Evolutionary conservation across 305 asterid species (phyloP), one percentile per base, ranked within the genome.

Genomic region (Solanum chacoense): DNA sequence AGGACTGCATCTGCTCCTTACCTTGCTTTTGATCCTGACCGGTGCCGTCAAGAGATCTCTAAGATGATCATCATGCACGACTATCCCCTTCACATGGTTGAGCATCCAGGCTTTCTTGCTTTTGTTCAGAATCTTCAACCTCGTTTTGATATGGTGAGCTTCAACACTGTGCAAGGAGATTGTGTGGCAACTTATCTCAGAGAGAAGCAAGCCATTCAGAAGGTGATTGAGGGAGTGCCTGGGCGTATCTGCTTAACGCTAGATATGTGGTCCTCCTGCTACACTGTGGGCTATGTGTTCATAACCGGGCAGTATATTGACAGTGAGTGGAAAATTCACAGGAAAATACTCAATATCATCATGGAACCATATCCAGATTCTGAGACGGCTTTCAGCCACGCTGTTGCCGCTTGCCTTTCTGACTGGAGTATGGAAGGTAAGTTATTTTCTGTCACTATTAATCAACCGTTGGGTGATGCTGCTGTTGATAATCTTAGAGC

Each of bases 31-130:
- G 98, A 97, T 92, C 93, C 98, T 3, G 98, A 97, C 36, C 93
- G 96, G 32, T 94, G 98, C 93, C 93, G 99, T 32, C 95, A 92
- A 11, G 98, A 97, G 94, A 94, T 97, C 85, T 92, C 98, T 40
- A 91, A 92, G 90, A 96, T 96, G 98, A 96, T 95, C 69, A 95
- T 96, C 67, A 93, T 95, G 98, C 99, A 97, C 40, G 99, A 95
- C 35, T 97, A 96, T 92, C 99, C 99, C 1, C 98, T 96, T 76
- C 98, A 96, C 94, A 97, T 97, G 92, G 98, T 96, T 35, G 98
- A 97, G 89, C 98, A 96, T 87, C 97, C 96, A 9, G 99, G 98
- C 73, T 97, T 97, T 89, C 90, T 95, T 86, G 94, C 98, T 9
- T 96, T 95, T 88, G 94, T 94, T 89, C 98, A 92, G 92, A 95